Evolutionary conservation across 352 stramenopile genomes (phyloP).

Genomic region (Globisporangium camurandrum): DNA sequence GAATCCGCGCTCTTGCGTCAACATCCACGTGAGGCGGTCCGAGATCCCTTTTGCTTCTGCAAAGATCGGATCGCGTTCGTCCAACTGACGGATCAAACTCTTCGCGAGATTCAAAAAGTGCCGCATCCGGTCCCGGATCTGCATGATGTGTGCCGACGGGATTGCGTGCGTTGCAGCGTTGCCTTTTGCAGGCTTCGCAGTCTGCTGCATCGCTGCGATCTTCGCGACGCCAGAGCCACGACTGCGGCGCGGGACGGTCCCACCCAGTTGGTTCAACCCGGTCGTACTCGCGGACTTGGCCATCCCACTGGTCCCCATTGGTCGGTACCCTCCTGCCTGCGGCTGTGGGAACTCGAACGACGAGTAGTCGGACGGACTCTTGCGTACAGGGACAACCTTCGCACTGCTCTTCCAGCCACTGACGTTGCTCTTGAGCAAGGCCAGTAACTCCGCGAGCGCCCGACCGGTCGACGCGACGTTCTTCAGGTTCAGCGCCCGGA

Average conservation of each 20-base stretch:
- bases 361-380: conserved; percentile 76
- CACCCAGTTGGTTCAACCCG: conserved; percentile 63
- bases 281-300: conserved; percentile 88
- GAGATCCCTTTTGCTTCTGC: conserved; percentile 88
- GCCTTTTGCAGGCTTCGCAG: conserved; percentile 44
- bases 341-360: conserved; percentile 78
- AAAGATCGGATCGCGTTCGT: conserved; percentile 73
- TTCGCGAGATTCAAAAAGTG: conserved; percentile 92
- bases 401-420: conserved; percentile 67
- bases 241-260: conserved; percentile 67
- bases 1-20: conserved; percentile 96
- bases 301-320: conserved; percentile 29
- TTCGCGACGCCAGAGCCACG: conserved; percentile 73
- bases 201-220: conserved; percentile 78
- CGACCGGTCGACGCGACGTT: conserved; percentile 56
- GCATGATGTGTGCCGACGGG: conserved; percentile 71
- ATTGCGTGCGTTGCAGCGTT: conserved; percentile 70
- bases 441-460: conserved; percentile 65
- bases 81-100: conserved; percentile 62
- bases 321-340: conserved; percentile 34
- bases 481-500: conserved; percentile 69
- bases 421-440: conserved; percentile 59
- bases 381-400: conserved; percentile 78
- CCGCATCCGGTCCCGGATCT: conserved; percentile 93
- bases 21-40: conserved; percentile 94